Evolutionary conservation across 495 filamentous ascomycete species (phyloP), one percentile per base, ranked within the genome.

Genomic region (Neurospora discreta): DNA sequence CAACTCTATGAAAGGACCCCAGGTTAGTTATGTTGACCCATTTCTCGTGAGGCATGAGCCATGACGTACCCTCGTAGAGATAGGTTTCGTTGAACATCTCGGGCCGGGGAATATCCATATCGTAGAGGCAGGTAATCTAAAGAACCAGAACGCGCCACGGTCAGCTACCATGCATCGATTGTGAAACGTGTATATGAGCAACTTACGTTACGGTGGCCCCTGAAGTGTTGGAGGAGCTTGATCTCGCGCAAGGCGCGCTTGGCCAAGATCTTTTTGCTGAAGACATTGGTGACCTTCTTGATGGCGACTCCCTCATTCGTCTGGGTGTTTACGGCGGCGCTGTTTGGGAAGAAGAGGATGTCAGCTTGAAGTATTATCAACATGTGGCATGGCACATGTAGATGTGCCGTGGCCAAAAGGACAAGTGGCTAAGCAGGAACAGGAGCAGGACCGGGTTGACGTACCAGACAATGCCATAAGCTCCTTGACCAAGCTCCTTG

Each of bases 231-330:
- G 72, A 99, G 87, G 72, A 99, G 88, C 87, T 99, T 99, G 82
- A 99, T 98, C 84, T 99, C 95, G 81, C 96, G 89, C 84, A 99
- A 82, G 70, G 96, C 95, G 75, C 95, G 92, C 87, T 99, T 99
- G 73, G 95, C 95, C 72, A 99, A 85, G 75, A 99, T 99, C 89
- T 98, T 98, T 85, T 99, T 99, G 88, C 94, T 97, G 86, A 99
- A 98, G 73, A 99, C 96, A 91, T 99, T 99, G 82, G 95, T 99
- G 78, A 99, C 93, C 81, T 99, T 99, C 85, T 99, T 99, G 84
- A 99, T 93, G 72, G 95, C 95, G 70, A 99, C 94, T n/a, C 95
- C 95, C 79, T 99, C 95, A 77, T 90, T 90, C 16, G 93, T 97
- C 80, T 91, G 88, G 77, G 87, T 89, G 84, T 99, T 98, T 70